Conservation (phyloP, 768 basidiomycete genomes). For the Coprinopsis strossmayeri region DNA sequence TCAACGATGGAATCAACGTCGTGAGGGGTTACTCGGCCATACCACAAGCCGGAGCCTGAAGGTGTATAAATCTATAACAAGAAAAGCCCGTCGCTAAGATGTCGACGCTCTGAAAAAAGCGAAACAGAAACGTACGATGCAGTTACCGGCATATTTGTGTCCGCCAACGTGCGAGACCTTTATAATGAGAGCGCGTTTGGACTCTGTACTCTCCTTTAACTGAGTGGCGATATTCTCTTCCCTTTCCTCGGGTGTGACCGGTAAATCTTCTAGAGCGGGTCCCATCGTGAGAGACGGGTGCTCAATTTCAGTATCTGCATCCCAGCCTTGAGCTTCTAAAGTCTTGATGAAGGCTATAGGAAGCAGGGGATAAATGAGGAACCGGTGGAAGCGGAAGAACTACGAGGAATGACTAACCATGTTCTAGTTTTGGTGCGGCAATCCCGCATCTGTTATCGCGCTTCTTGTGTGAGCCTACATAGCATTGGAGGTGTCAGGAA, state of each 20-base stretch:
- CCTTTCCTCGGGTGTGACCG: conserved; percentile 44
- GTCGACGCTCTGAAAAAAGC: conserved; percentile 1
- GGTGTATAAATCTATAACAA: conserved; percentile 73
- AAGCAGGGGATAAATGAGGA: conserved; percentile 14
- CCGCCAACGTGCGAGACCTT: conserved; percentile 89
- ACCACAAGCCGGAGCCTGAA: conserved; percentile 82
- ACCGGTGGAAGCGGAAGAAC: conserved; percentile 8
- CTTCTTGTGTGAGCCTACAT: conserved; percentile 83
- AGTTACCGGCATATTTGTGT: conserved; percentile 89
- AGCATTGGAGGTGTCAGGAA: conserved; percentile 14
- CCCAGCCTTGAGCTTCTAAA: conserved; percentile 66
- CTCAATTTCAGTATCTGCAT: conserved; percentile 68
- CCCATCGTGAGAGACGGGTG: conserved; percentile 42
- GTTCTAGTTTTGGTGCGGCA: conserved; percentile 76
- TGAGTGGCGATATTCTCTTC: conserved; percentile 48
- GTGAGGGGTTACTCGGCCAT: conserved; percentile 88
- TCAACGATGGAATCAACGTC: conserved; percentile 82
- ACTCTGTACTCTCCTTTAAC: conserved; percentile 43
- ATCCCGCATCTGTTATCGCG: conserved; percentile 91
- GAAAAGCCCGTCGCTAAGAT: conserved; percentile 2
- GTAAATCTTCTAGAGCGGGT: conserved; percentile 55
- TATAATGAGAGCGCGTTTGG: conserved; percentile 75
- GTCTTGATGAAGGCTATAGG: conserved; percentile 52
- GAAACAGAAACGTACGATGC: conserved; percentile 55
- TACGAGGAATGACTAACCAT: conserved; percentile 37